Percentiles rank a stretch among this genome's conserved stretches.
phyloP scores from a whole-genome alignment of 106 monocot genomes.

The Dendrobium chrysotoxum region DNA sequence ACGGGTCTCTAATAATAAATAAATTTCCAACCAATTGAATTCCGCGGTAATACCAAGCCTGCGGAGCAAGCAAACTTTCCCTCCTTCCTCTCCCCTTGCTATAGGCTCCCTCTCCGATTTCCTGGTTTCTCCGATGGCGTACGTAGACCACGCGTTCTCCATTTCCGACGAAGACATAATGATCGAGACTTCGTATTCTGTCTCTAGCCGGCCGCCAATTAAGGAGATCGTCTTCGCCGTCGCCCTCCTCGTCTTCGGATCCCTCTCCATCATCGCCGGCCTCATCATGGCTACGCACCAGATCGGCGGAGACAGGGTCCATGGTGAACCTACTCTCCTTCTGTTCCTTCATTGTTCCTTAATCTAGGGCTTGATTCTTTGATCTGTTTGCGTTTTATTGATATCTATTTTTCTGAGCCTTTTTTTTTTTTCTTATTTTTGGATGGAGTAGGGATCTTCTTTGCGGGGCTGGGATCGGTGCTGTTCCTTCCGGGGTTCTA shows the following conservation, averaged over 20 bases:
- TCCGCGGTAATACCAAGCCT: no score
- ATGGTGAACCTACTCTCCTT: slow-evolving; percentile 35
- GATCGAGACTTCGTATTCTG: slow-evolving; percentile 39
- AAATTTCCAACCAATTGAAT: no score
- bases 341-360: not conserved
- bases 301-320: slow-evolving; percentile 76
- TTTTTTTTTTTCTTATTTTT: not conserved
- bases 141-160: slow-evolving; percentile 98
- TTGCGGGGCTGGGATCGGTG: slow-evolving; percentile 48
- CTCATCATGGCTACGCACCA: slow-evolving; percentile 61
- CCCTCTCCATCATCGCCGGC: slow-evolving; percentile 52
- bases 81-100: not conserved
- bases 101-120: not conserved
- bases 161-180: slow-evolving; percentile 87
- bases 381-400: not conserved
- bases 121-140: slow-evolving; percentile 47
- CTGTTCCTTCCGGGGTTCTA: slow-evolving; percentile 74
- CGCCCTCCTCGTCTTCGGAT: slow-evolving; percentile 72
- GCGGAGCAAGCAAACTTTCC: not conserved
- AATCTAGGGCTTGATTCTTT: not conserved
- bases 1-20: no score
- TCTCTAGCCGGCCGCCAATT: slow-evolving; percentile 58
- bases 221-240: slow-evolving; percentile 88
- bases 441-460: slow-evolving; percentile 44
- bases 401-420: not conserved